Conservation (phyloP, 345 rosid species). For the Schrenkiella parvula region DNA sequence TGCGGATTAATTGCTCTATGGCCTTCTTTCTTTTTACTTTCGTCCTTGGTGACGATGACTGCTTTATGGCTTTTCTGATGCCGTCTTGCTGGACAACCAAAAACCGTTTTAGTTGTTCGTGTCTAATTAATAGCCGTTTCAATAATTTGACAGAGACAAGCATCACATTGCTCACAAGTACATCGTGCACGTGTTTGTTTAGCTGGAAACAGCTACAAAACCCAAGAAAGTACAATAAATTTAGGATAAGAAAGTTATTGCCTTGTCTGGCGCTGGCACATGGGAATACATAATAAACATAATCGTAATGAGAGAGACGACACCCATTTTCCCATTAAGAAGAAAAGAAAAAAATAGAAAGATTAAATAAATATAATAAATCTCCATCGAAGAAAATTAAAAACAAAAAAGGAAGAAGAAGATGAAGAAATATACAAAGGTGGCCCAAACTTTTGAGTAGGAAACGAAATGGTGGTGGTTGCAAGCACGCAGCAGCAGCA, state of each 20-base stretch:
- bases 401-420: not conserved
- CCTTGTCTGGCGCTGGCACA: slow-evolving; percentile 29
- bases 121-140: slow-evolving; percentile 7
- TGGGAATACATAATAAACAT: slow-evolving; percentile 18
- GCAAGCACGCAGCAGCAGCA: slow-evolving; percentile 9
- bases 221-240: slow-evolving; percentile 20
- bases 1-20: not conserved
- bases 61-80: not conserved
- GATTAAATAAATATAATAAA: slow-evolving; percentile 36
- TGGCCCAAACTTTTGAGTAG: slow-evolving; percentile 9
- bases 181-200: slow-evolving; percentile 18
- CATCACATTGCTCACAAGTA: slow-evolving; percentile 5
- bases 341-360: slow-evolving; percentile 24
- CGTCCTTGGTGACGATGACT: not conserved
- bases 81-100: not conserved
- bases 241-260: slow-evolving; percentile 27
- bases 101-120: slow-evolving; percentile 23
- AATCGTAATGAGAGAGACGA: not conserved
- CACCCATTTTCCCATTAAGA: not conserved
- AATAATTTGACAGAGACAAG: slow-evolving; percentile 11
- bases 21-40: not conserved
- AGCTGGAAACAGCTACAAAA: slow-evolving; percentile 26
- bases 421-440: slow-evolving; percentile 27
- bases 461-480: slow-evolving; percentile 9
- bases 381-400: slow-evolving; percentile 3